Evolutionary conservation across 352 stramenopile species (phyloP), one percentile per base, ranked within the genome.

Genomic region (Globisporangium heterothallicum): DNA sequence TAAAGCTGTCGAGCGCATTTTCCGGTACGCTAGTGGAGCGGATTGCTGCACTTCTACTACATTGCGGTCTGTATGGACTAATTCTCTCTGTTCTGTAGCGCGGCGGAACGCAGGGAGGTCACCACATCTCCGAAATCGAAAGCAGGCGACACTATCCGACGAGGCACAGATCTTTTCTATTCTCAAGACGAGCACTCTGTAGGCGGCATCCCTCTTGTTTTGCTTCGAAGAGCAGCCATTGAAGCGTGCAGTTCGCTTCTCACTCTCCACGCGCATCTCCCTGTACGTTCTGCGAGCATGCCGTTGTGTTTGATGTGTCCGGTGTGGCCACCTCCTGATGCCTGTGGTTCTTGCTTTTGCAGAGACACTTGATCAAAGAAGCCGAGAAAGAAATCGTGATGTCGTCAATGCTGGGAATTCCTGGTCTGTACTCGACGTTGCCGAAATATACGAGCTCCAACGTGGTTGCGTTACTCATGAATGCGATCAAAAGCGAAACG

Each of bases 361-460:
- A 88, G 66, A 66, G 78, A n/a, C 51, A 68, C 19, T 61, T 92
- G 43, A 86, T 91, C 34, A 90, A 89, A 35, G 79, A 92, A 59
- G 84, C 83, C 5, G 84, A 94, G 32, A 78, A 73, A 32, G 62
- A 76, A 18, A 75, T 91, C 26, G 76, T 90, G 22, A 56, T 63
- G n/a, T 36, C 70, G 8, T 69, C 81, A 5, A 90, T 92, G 80
- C 48, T 64, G 13, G 75, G 72, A 9, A 77, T 90, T 42, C 63
- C 72, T 42, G 79, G 80, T 27, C 41, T 94, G 26, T 91, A 85
- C 60, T 90, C 84, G n/a, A 84, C 60, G 10, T 53, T 94, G 44
- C 84, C 84, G 0, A 92, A 91, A 50, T 85, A 91, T 44, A 88
- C 79, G 13, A 92, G 75, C 61, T 92, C 84, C 13, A 90, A 94